Conservation (phyloP, 73 alveolate species). For the Paramecium sonneborni region DNA sequence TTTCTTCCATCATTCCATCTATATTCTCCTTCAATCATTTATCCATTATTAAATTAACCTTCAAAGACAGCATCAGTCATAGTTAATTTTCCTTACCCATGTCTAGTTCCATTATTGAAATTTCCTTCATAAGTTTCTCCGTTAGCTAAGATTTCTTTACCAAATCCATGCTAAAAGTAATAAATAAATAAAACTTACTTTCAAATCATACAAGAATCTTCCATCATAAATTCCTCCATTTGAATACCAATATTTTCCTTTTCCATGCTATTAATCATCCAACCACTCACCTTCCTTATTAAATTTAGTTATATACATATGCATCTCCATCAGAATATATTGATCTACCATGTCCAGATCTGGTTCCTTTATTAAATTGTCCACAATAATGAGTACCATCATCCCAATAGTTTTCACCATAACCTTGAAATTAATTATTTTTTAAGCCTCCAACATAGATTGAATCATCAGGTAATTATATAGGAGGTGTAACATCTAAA, state of each 20-base stretch:
- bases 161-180: not conserved
- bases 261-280: not conserved
- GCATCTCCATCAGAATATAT: conserved; percentile 10
- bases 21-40: conserved; percentile 62
- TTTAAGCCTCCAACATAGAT: conserved; percentile 10
- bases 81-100: conserved; percentile 80
- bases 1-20: conserved; percentile 65
- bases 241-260: conserved; percentile 21
- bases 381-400: conserved; percentile 81
- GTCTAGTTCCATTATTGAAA: conserved; percentile 73
- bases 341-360: not conserved
- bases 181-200: not conserved
- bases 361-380: not conserved
- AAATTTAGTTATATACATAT: not conserved
- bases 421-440: conserved; percentile 56
- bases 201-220: not conserved
- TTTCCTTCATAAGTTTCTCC: conserved; percentile 74
- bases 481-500: not conserved
- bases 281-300: conserved; percentile 48
- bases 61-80: conserved; percentile 77
- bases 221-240: not conserved
- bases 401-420: conserved; percentile 69
- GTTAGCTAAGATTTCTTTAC: not conserved
- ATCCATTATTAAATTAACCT: conserved; percentile 76
- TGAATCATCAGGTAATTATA: not conserved